phyloP scores from a whole-genome alignment of 129 eudicot species.

The Deinandra increscens region DNA sequence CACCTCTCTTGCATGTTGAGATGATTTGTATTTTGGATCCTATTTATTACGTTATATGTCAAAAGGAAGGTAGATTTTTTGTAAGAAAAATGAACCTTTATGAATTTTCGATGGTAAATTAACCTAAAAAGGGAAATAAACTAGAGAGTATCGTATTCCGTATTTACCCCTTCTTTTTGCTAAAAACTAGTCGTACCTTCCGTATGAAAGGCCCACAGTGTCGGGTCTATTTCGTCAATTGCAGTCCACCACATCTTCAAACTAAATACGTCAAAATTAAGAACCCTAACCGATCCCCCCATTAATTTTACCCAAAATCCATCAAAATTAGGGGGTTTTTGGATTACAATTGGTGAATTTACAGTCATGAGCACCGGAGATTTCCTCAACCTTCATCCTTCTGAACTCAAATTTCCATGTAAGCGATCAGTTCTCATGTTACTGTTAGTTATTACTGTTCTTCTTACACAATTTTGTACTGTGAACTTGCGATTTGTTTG shows the following conservation, averaged over 20 bases:
- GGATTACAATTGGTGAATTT: slow-evolving; percentile 16
- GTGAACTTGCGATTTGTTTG: slow-evolving; percentile 22
- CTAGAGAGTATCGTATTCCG: background rate
- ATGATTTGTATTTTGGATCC: too few species aligned
- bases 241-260: slow-evolving; percentile 13
- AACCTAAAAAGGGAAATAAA: too few species aligned
- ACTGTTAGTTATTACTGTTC: background rate
- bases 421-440: slow-evolving; percentile 22
- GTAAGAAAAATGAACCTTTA: too few species aligned
- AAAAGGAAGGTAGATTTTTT: too few species aligned
- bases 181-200: background rate
- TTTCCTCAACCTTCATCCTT: slow-evolving; percentile 66
- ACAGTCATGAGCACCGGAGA: slow-evolving; percentile 69
- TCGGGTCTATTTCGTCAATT: slow-evolving; percentile 23
- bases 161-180: slow-evolving; percentile 2
- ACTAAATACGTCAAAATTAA: slow-evolving; percentile 20
- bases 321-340: slow-evolving; percentile 27
- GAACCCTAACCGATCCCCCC: slow-evolving; percentile 33
- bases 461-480: background rate
- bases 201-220: background rate
- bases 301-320: slow-evolving; percentile 1
- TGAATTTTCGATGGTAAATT: too few species aligned
- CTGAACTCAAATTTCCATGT: slow-evolving; percentile 93
- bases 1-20: too few species aligned
- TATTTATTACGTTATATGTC: too few species aligned